Percentiles rank a stretch among this genome's conserved stretches.
These are phyloP conservation scores for Colletotrichum higginsianum DNA, from an alignment of 2,329 filamentous ascomycete species.

Conservation along the genomic window DNA sequence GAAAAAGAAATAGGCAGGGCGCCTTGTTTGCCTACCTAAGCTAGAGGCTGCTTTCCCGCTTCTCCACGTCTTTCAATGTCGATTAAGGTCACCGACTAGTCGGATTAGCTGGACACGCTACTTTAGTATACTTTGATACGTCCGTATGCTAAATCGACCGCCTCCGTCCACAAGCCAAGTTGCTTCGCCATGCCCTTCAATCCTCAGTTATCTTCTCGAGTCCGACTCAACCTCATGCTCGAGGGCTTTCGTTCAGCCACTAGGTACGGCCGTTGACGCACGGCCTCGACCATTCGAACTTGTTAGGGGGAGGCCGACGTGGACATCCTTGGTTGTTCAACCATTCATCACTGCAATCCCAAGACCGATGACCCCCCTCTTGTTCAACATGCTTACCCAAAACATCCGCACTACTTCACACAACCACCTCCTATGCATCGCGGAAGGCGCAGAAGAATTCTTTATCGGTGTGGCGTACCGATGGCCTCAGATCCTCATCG, in stretches of 20 bases:
- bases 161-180: background rate
- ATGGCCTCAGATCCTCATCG: slow-evolving; percentile 30
- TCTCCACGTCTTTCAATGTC: background rate
- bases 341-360: background rate
- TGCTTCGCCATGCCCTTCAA: slow-evolving; percentile 6
- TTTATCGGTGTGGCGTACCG: slow-evolving; percentile 36
- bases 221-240: background rate
- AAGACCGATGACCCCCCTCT: background rate
- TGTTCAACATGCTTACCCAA: background rate
- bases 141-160: slow-evolving; percentile 33
- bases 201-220: background rate
- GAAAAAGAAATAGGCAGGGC: background rate
- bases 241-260: slow-evolving; percentile 5
- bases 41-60: background rate
- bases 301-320: background rate
- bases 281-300: background rate
- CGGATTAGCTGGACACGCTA: slow-evolving; percentile 17
- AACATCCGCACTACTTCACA: slow-evolving; percentile 1
- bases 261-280: slow-evolving; percentile 12
- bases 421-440: background rate
- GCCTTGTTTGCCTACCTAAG: background rate
- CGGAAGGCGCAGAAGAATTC: slow-evolving; percentile 2
- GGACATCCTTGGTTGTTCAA: background rate
- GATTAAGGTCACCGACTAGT: background rate
- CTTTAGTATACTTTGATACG: slow-evolving; percentile 28